A percentile compares a stretch with the other conserved stretches of the same genome.
Conservation (phyloP, 2,329 filamentous ascomycete species). For the Penicillium psychrosexuale region DNA sequence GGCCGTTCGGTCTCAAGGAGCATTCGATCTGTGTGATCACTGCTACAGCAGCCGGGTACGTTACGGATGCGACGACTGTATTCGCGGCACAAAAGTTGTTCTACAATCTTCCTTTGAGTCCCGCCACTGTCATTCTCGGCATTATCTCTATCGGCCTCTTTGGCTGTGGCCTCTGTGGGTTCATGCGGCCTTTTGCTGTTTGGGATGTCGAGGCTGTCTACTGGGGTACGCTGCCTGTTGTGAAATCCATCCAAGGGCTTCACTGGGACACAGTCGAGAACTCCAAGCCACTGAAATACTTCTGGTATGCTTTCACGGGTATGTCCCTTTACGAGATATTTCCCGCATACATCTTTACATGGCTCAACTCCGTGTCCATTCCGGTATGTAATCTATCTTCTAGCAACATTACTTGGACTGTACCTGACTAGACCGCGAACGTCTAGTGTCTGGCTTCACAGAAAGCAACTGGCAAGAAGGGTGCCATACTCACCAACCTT, state of each 20-base stretch:
- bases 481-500: constrained; percentile 45
- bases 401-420: neutral
- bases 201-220: constrained; percentile 58
- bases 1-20: constrained; percentile 56
- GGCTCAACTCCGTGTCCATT: constrained; percentile 55
- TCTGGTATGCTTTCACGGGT: constrained; percentile 51
- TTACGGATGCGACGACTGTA: constrained; percentile 39
- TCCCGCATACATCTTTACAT: constrained; percentile 55
- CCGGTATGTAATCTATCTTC: constrained; percentile 26
- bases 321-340: constrained; percentile 55
- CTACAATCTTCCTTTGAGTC: constrained; percentile 48
- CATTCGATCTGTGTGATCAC: constrained; percentile 55
- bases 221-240: constrained; percentile 53
- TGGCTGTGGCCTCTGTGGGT: constrained; percentile 54
- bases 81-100: constrained; percentile 54
- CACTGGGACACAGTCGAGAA: constrained; percentile 54
- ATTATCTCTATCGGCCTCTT: constrained; percentile 56
- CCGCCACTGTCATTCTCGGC: constrained; percentile 49
- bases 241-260: constrained; percentile 54
- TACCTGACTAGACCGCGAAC: neutral
- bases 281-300: constrained; percentile 52
- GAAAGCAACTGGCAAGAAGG: constrained; percentile 49
- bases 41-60: constrained; percentile 54
- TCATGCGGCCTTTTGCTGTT: constrained; percentile 54
- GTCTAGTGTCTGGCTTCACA: constrained; percentile 50